These are phyloP conservation scores for Beta corolliflora DNA, from an alignment of 179 eudicot genomes.

Conservation along the genomic window DNA sequence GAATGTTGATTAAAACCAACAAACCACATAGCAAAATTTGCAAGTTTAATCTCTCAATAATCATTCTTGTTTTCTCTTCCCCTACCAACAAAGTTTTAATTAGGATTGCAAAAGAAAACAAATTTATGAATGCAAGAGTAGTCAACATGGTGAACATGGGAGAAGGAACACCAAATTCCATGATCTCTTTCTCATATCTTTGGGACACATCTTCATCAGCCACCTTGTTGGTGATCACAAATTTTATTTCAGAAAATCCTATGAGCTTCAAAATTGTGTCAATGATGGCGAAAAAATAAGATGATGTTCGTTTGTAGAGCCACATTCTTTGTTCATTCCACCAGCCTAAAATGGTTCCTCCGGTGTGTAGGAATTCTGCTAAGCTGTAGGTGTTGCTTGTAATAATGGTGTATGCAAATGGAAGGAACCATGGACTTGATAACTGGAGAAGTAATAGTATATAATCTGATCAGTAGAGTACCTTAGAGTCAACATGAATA, in stretches of 20 bases:
- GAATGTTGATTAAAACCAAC: conserved; percentile 57
- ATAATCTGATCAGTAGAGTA: no score
- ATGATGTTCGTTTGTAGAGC: conserved; percentile 73
- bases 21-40: conserved; percentile 55
- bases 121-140: conserved; percentile 55
- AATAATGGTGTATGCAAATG: conserved; percentile 52
- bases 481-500: no score
- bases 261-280: conserved; percentile 46
- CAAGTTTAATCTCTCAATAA: conserved; percentile 31
- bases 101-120: conserved; percentile 38
- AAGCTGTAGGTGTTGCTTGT: conserved; percentile 41
- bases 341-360: conserved; percentile 71
- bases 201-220: conserved; percentile 38
- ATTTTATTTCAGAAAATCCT: conserved; percentile 51
- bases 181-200: conserved; percentile 60
- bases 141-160: conserved; percentile 62
- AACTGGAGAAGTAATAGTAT: conserved; percentile 33
- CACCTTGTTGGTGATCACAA: conserved; percentile 62
- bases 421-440: conserved; percentile 67
- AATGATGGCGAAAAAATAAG: conserved; percentile 57
- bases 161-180: conserved; percentile 68
- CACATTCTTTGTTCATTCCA: conserved; percentile 93
- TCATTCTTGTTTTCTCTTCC: conserved; percentile 10
- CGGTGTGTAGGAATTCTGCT: conserved; percentile 49
- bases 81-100: not conserved